A percentile compares a stretch with the other conserved stretches of the same genome.
Evolutionary conservation across 148 eudicot genomes (phyloP).

Genomic region (Pouteria glomerata): DNA sequence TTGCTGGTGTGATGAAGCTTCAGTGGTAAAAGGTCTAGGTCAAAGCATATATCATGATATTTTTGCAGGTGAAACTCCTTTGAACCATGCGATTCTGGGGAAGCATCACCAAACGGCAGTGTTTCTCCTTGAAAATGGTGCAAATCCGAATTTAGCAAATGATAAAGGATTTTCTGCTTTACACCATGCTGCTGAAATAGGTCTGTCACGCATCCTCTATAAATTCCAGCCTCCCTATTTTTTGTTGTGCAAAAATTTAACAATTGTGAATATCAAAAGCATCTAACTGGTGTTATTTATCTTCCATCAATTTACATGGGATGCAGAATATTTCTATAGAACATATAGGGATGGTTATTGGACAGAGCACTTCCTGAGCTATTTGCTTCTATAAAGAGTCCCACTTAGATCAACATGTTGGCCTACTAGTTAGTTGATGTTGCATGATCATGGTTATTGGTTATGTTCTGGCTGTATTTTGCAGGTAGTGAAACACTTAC

Average conservation of each 20-base stretch:
- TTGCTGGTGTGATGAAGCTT: background rate
- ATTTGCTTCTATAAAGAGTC: too few species aligned
- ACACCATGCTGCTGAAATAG: slow-evolving; percentile 21
- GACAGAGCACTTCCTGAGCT: too few species aligned
- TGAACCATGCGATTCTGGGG: slow-evolving; percentile 12
- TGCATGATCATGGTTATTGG: too few species aligned
- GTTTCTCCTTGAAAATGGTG: slow-evolving; percentile 22
- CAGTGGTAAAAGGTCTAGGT: background rate
- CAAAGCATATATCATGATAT: background rate
- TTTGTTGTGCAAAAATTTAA: too few species aligned
- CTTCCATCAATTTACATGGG: too few species aligned
- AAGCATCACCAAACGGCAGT: slow-evolving; percentile 6
- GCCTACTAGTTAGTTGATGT: too few species aligned
- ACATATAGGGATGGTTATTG: too few species aligned
- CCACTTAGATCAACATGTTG: too few species aligned
- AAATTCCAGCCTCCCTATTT: too few species aligned
- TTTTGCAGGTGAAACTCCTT: slow-evolving; percentile 18
- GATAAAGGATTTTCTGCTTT: slow-evolving; percentile 10
- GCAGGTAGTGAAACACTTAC: slow-evolving; percentile 13
- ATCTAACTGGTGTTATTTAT: too few species aligned
- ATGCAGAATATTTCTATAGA: too few species aligned
- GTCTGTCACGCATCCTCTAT: background rate
- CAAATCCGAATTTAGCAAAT: slow-evolving; percentile 15
- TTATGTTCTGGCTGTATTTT: background rate
- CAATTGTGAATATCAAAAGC: too few species aligned